Evolutionary conservation across 1,139 yeast species (phyloP).

Genomic region (Suhomyces yuchorum): DNA sequence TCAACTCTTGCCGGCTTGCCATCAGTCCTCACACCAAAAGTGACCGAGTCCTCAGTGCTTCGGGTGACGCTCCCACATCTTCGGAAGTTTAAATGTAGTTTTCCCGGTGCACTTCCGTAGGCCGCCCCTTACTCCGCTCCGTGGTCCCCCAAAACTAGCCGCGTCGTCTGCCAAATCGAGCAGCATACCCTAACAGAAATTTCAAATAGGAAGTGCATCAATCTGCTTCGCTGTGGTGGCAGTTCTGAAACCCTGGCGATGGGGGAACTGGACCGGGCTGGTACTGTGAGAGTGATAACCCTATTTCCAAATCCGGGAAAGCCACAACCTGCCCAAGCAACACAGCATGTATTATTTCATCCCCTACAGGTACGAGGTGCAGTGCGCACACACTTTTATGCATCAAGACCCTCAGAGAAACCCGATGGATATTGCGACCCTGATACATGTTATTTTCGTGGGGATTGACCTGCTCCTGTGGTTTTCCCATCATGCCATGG

Average conservation of each 20-base stretch:
- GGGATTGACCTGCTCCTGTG: not conserved
- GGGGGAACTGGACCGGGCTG: no score
- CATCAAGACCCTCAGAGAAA: not conserved
- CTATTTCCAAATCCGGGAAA: not conserved
- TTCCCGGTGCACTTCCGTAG: not conserved
- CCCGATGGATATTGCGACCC: not conserved
- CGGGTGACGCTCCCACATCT: no score
- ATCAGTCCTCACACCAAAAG: no score
- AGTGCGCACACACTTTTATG: not conserved
- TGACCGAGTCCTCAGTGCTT: no score
- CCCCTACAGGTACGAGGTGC: constrained; percentile 3
- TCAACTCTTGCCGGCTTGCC: not conserved
- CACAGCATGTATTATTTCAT: not conserved
- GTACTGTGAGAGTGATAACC: not conserved
- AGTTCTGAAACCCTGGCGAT: not conserved
- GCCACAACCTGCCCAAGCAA: not conserved
- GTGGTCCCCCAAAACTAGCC: not conserved
- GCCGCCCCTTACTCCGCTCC: not conserved
- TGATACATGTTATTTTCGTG: not conserved
- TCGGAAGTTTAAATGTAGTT: not conserved
- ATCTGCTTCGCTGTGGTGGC: no score
- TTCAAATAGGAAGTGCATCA: no score
- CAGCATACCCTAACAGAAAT: not conserved
- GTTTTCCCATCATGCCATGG: not conserved
- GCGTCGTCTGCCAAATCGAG: not conserved